Percentiles rank a stretch among this genome's conserved stretches.
phyloP scores from a whole-genome alignment of 495 filamentous ascomycete genomes.

The Lasiosphaeria ovina region DNA sequence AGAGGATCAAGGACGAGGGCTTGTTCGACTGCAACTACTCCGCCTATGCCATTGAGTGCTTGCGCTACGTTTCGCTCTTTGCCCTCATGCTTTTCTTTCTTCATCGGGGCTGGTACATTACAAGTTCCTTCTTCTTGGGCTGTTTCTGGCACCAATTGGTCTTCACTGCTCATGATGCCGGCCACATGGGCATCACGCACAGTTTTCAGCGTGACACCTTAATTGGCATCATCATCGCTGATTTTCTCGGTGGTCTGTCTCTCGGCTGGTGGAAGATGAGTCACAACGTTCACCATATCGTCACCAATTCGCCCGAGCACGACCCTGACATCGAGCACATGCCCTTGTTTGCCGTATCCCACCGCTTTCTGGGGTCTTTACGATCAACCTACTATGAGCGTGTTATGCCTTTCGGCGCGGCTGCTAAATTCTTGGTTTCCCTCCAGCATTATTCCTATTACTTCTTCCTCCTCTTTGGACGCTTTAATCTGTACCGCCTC shows the following conservation, averaged over 20 bases:
- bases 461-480: constrained; percentile 75
- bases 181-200: constrained; percentile 97
- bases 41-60: constrained; percentile 71
- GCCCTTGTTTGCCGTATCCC: constrained; percentile 91
- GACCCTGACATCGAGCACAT: constrained; percentile 97
- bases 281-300: constrained; percentile 97
- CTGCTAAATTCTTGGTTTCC: constrained; percentile 67
- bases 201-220: constrained; percentile 75
- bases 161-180: constrained; percentile 94
- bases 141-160: constrained; percentile 93
- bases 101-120: constrained; percentile 67
- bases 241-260: constrained; percentile 88
- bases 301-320: constrained; percentile 95
- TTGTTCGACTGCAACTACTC: constrained; percentile 86
- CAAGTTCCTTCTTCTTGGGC: constrained; percentile 75
- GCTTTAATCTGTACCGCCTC: constrained; percentile 88
- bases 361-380: constrained; percentile 74
- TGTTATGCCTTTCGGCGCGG: constrained; percentile 77
- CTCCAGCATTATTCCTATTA: constrained; percentile 88
- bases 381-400: constrained; percentile 87
- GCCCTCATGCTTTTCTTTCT: constrained; percentile 63
- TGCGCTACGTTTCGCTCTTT: constrained; percentile 75
- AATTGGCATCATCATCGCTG: constrained; percentile 87
- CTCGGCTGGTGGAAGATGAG: constrained; percentile 96
- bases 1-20: constrained; percentile 68